These are phyloP conservation scores for Gossypium trilobum DNA, from an alignment of 441 rosid species.

Conservation along the genomic window DNA sequence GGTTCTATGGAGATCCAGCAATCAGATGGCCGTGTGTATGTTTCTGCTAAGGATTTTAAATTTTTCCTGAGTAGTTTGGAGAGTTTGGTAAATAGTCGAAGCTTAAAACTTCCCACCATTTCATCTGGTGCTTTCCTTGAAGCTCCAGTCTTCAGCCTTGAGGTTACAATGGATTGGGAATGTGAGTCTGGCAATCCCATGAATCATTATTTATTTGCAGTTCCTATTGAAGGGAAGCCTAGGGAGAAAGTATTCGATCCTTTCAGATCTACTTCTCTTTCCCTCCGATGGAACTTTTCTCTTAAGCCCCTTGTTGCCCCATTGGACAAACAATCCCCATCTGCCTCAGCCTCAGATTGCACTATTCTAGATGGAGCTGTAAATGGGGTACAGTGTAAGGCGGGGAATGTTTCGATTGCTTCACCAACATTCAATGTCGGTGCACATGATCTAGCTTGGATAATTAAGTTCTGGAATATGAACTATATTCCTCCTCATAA, in stretches of 20 bases:
- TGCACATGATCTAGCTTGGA: conserved; percentile 98
- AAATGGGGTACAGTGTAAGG: conserved; percentile 14
- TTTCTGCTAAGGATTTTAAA: conserved; percentile 76
- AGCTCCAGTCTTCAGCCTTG: conserved; percentile 68
- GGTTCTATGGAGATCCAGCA: conserved; percentile 78
- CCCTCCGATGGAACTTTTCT: conserved; percentile 81
- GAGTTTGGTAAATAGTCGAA: conserved; percentile 59
- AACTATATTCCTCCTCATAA: conserved; percentile 92
- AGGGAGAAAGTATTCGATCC: conserved; percentile 86
- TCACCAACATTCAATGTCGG: conserved; percentile 72
- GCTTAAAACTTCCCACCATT: conserved; percentile 53
- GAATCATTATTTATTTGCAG: conserved; percentile 86
- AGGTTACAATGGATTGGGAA: conserved; percentile 90
- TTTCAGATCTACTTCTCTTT: conserved; percentile 88
- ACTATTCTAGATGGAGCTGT: conserved; percentile 7
- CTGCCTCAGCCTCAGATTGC: conserved; percentile 31
- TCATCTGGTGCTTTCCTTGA: conserved; percentile 57
- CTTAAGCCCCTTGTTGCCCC: conserved; percentile 45
- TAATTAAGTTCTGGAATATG: conserved; percentile 69
- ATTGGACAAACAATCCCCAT: conserved; percentile 30
- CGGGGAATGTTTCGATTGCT: conserved; percentile 34
- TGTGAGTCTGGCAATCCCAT: conserved; percentile 86
- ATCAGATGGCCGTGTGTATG: conserved; percentile 76
- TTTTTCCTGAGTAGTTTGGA: conserved; percentile 80
- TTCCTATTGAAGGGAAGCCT: conserved; percentile 78